These are phyloP conservation scores for Podospora bellae-mahoneyi DNA, from an alignment of 495 filamentous ascomycete species.

Conservation along the genomic window DNA sequence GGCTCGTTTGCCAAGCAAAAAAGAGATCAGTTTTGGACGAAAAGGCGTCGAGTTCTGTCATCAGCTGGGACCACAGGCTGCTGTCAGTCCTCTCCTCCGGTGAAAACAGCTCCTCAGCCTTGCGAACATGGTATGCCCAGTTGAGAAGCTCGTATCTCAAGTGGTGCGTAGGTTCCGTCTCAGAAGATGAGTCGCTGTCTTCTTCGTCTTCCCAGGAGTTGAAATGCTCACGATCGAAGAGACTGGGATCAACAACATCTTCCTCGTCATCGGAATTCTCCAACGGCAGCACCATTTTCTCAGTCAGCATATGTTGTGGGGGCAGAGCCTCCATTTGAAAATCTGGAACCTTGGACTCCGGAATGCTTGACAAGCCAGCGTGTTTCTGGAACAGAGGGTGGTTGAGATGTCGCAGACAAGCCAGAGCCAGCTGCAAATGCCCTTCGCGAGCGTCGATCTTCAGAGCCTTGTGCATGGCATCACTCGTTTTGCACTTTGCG, in stretches of 20 bases:
- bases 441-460: conserved; percentile 22
- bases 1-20: conserved; percentile 21
- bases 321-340: background rate
- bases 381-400: conserved; percentile 24
- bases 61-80: conserved; percentile 19
- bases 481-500: conserved; percentile 17
- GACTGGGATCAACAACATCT: background rate
- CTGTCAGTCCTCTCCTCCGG: conserved; percentile 20
- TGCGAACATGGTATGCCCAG: conserved; percentile 24
- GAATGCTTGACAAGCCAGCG: conserved; percentile 11
- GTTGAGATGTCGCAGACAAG: conserved; percentile 30
- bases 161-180: background rate
- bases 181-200: background rate
- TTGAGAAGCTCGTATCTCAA: conserved; percentile 25
- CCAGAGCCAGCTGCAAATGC: conserved; percentile 24
- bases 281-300: background rate
- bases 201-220: background rate
- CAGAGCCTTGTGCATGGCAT: conserved; percentile 3
- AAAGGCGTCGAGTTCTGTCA: conserved; percentile 27
- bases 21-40: conserved; percentile 14
- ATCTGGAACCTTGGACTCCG: background rate
- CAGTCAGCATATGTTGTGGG: background rate
- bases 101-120: conserved; percentile 22
- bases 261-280: conserved; percentile 6
- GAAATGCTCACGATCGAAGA: background rate